phyloP scores from a whole-genome alignment of 805 yeast species.

The Barnettozyma californica region DNA sequence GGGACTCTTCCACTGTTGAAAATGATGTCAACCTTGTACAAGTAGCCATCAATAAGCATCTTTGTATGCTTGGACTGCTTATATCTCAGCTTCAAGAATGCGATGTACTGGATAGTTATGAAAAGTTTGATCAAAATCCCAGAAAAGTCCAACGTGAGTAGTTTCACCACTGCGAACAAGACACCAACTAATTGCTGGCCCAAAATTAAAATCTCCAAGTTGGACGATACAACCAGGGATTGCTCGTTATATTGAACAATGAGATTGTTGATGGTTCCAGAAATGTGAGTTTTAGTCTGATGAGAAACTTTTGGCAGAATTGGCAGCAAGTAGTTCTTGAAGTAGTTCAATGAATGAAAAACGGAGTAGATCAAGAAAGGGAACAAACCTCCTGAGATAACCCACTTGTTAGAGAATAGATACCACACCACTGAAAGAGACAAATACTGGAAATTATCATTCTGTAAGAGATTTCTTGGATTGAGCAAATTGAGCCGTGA shows the following conservation, averaged over 20 bases:
- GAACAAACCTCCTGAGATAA: slow-evolving; percentile 44
- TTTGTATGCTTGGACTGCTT: slow-evolving; percentile 53
- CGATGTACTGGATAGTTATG: slow-evolving; percentile 40
- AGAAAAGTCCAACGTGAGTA: slow-evolving; percentile 25
- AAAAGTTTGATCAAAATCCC: slow-evolving; percentile 28
- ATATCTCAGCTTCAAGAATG: slow-evolving; percentile 57
- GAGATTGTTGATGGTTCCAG: slow-evolving; percentile 28
- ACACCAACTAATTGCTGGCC: slow-evolving; percentile 35
- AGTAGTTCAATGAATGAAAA: slow-evolving; percentile 60
- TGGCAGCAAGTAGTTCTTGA: slow-evolving; percentile 50
- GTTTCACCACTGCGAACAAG: slow-evolving; percentile 36
- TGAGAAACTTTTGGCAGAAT: slow-evolving; percentile 33
- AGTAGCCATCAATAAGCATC: slow-evolving; percentile 41
- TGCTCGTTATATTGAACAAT: slow-evolving; percentile 37
- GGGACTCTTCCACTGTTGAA: slow-evolving; percentile 36
- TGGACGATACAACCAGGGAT: slow-evolving; percentile 39
- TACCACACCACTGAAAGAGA: slow-evolving; percentile 36
- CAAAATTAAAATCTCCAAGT: slow-evolving; percentile 40
- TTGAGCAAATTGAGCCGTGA: slow-evolving; percentile 27
- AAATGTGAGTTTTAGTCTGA: slow-evolving; percentile 23
- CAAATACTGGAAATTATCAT: slow-evolving; percentile 65
- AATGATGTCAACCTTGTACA: slow-evolving; percentile 35
- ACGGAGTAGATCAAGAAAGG: slow-evolving; percentile 60
- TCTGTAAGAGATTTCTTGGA: slow-evolving; percentile 29
- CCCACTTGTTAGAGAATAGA: slow-evolving; percentile 37